Evolutionary conservation across 345 rosid genomes (phyloP).

Genomic region (Rhodamnia argentea): DNA sequence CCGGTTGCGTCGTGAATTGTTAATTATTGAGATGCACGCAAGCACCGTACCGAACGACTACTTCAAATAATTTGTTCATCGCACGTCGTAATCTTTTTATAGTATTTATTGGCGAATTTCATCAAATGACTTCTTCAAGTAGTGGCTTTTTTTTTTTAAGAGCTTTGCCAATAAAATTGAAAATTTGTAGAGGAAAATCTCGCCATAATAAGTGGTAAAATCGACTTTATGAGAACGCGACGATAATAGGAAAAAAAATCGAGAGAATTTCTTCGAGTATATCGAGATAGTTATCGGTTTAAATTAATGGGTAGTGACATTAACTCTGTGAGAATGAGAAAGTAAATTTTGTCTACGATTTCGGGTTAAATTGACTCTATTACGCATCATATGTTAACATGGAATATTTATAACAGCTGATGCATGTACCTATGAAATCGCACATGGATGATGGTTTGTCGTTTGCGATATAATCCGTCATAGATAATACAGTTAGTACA

Average conservation of each 20-base stretch:
- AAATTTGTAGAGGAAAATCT: background rate
- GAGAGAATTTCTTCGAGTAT: background rate
- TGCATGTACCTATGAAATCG: no score
- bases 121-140: background rate
- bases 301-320: no score
- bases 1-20: background rate
- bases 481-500: no score
- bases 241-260: background rate
- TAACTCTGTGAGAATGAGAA: no score
- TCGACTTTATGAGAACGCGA: background rate
- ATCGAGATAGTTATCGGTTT: no score
- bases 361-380: no score
- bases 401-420: no score
- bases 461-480: no score
- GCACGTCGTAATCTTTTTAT: background rate
- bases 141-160: background rate
- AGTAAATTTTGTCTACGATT: no score
- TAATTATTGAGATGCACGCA: background rate
- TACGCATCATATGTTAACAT: no score
- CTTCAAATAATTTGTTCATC: background rate
- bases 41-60: background rate
- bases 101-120: background rate
- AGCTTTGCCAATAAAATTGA: background rate
- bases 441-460: no score
- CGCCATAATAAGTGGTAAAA: background rate